Base-by-base conservation (phyloP, 306 rosid genomes). In the Astragalus membranaceus region DNA sequence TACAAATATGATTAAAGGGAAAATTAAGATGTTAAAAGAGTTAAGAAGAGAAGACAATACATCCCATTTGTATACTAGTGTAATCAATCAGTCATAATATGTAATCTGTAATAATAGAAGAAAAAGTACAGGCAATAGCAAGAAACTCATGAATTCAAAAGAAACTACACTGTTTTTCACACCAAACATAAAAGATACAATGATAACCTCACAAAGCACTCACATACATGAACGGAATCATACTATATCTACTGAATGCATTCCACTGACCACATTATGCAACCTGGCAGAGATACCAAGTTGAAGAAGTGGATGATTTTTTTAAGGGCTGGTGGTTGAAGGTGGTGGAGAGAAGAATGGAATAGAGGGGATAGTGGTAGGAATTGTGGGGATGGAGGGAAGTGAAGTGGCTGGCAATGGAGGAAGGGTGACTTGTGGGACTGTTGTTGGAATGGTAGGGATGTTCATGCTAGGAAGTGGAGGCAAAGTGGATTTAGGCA, bases 311-410 rank as follows among this genome's bases (percentile, higher is more conserved):
- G 55, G 8, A 39, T 6, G 16, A 5, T 5, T 57, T 12, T 7
- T 8, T 73, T 43, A 74, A 32, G 75, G 79, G 55, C 32, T 49
- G 4, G 71, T n/a, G 46, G 79, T 23, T 11, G 69, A 37, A 68
- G 83, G 83, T 61, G 79, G 83, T 52, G 83, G 79, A 2, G 83
- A 68, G 42, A 74, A 3, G 79, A 79, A 68, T 5, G 83, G 72
- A 17, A 79, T 33, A 32, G 76, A 67, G 3, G 83, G 75, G 0
- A 79, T 32, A 20, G 47, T 60, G n/a, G 64, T 66, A 35, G 82
- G 82, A 23, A 78, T 73, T 32, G 58, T 5, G 37, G 76, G 81
- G 13, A 77, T 9, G 26, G 12, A 32, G 5, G 76, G 71, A 4
- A 72, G 6, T 5, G 71, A 30, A 29, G 39, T 32, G n/a, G 49